phyloP scores from a whole-genome alignment of 1,284 basidiomycete genomes.

The Mrakiaceae sp. region DNA sequence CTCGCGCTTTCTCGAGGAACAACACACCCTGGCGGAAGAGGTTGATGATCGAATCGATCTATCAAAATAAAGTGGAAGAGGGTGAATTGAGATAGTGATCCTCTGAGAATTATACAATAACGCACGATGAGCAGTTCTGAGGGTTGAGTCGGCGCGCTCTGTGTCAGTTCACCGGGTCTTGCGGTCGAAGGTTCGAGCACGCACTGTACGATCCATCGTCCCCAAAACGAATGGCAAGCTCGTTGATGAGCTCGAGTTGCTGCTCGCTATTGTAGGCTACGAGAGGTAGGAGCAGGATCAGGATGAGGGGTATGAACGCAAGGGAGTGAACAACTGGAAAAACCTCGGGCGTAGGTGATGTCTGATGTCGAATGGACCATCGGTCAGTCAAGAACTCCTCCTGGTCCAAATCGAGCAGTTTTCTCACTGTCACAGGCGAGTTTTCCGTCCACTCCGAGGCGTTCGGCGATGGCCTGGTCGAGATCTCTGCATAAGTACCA shows the following conservation, averaged over 20 bases:
- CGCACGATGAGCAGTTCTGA: conserved; percentile 29
- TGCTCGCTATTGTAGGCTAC: background rate
- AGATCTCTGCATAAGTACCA: background rate
- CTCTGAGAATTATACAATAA: background rate
- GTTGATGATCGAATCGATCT: conserved; percentile 93
- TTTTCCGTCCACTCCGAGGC: conserved; percentile 75
- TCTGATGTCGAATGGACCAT: background rate
- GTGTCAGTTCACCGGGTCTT: background rate
- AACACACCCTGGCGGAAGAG: conserved; percentile 61
- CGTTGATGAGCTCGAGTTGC: conserved; percentile 76
- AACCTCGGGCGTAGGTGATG: conserved; percentile 50
- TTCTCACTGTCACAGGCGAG: conserved; percentile 57
- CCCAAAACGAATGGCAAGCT: conserved; percentile 55
- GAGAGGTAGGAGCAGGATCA: conserved; percentile 5
- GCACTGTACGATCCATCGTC: conserved; percentile 33
- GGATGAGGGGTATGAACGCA: no score
- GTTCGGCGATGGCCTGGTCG: conserved; percentile 61
- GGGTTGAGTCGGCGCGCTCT: background rate
- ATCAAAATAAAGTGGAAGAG: background rate
- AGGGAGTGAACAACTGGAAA: no score
- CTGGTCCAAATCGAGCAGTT: no score
- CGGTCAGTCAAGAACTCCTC: no score
- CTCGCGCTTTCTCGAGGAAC: no score
- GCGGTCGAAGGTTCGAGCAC: no score
- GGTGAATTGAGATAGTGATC: background rate